These are phyloP conservation scores for Rhodotorula kratochvilovae DNA, from an alignment of 768 basidiomycete species.

Conservation along the genomic window DNA sequence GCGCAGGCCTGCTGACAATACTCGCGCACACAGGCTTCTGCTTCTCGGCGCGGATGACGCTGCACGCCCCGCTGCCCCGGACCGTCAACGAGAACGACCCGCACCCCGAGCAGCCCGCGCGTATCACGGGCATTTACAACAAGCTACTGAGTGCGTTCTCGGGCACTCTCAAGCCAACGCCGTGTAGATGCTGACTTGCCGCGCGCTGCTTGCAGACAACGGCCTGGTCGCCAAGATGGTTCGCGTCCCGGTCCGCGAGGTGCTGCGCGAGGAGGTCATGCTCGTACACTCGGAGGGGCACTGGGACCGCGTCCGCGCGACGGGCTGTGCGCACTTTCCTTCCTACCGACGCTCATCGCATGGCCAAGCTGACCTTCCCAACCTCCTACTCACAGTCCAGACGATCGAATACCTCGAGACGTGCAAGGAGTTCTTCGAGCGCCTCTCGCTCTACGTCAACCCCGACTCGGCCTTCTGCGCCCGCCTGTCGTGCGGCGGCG, in stretches of 20 bases:
- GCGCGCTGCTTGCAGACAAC: conserved; percentile 44
- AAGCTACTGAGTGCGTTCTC: conserved; percentile 52
- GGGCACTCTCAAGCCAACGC: not conserved
- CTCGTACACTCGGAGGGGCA: conserved; percentile 87
- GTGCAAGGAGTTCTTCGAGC: conserved; percentile 86
- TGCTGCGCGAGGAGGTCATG: conserved; percentile 69
- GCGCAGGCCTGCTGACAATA: not conserved
- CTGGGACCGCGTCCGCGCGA: conserved; percentile 82
- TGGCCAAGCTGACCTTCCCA: not conserved
- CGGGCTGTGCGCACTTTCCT: conserved; percentile 60
- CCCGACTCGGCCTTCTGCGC: conserved; percentile 77
- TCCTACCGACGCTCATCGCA: not conserved
- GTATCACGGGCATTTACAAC: conserved; percentile 72
- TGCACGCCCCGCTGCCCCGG: conserved; percentile 60
- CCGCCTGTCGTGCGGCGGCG: conserved; percentile 85
- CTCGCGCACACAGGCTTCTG: conserved; percentile 36
- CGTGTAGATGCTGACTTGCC: too few relatives aligned
- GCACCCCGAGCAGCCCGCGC: conserved; percentile 71
- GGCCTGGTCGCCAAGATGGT: conserved; percentile 69
- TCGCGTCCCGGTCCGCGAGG: conserved; percentile 68
- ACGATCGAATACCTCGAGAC: conserved; percentile 37
- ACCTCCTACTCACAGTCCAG: conserved; percentile 15
- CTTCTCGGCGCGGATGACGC: conserved; percentile 79
- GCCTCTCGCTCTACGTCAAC: conserved; percentile 87
- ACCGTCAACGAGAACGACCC: conserved; percentile 52